Base-by-base conservation (phyloP, 805 yeast species). In the Barnettozyma vustinii region DNA sequence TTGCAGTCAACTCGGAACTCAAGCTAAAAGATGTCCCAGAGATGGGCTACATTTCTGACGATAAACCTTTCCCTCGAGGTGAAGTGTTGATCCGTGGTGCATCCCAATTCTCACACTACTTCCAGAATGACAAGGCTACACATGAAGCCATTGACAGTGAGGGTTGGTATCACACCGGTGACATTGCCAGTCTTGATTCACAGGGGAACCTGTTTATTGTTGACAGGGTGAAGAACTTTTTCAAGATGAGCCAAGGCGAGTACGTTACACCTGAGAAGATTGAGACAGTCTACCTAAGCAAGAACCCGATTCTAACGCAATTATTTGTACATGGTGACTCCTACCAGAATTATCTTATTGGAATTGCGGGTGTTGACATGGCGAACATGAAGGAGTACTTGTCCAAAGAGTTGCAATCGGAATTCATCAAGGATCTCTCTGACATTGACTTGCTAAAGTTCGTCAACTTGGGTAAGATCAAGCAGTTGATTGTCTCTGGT, bases 151-250 rank as follows among this genome's bases (percentile, higher is more conserved):
- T 80, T 47, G 80, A 74, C 48, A 64, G 68, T 9, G 76, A 74
- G 13, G 79, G 79, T 3, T 78, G 80, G 80, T 77, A 74, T 57
- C 65, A 68, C 42, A 72, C 81, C 2, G 83, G 83, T 25, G 85
- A 80, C 56, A 74, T 80, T 56, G 83, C 76, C 3, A 58, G 62
- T 39, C 57, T 80, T 35, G 72, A 70, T 42, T 43, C 49, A 1
- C 59, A 66, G 0, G 84, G 87, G 6, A 71, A 77, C 37, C 59
- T 82, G 30, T 70, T 59, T 52, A 78, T 81, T 45, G 72, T 81
- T 55, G 87, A 82, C 57, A 67, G 87, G 46, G 83, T 80, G 37
- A 82, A 81, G 72, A 82, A 81, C 64, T 81, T 81, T 66, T 81
- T 81, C 73, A 81, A 81, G 52, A 61, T 74, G 40, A 66, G 74